Base-by-base conservation (phyloP, 2,329 filamentous ascomycete genomes). In the Neoascochyta sp. region DNA sequence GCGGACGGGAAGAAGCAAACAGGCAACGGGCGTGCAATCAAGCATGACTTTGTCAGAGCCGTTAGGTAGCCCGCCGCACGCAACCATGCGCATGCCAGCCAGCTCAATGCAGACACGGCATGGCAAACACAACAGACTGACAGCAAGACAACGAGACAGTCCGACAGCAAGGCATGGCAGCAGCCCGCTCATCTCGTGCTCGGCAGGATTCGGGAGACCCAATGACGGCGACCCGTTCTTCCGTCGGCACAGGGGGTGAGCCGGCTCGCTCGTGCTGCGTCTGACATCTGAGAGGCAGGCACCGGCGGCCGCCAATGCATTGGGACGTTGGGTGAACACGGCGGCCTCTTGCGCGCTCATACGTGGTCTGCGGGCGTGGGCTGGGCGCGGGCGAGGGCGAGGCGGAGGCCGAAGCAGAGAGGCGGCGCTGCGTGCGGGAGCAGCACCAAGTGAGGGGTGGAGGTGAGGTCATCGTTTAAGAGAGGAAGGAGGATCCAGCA, bases 161-260 rank as follows among this genome's bases (percentile, higher is more conserved):
- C n/a, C n/a, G n/a, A n/a, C n/a, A n/a, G n/a, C n/a, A n/a, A n/a
- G n/a, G n/a, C n/a, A n/a, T n/a, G n/a, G n/a, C n/a, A n/a, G n/a
- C n/a, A n/a, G n/a, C n/a, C n/a, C n/a, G n/a, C n/a, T n/a, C n/a
- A n/a, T 20, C 16, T 19, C 30, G 29, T 22, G 27, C 27, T 41
- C 49, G 49, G 47, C 41, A 43, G 29, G 30, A 39, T 23, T 40
- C 45, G 45, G 44, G 36, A 43, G 34, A 21, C 34, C 29, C 34
- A 40, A 36, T 40, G 36, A 36, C 34, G 39, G 41, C 29, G 16
- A 26, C 43, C 49, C 49, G 45, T 40, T 45, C 34, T 50, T 35
- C 49, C 47, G 45, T 34, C 21, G 31, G 38, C 31, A 39, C 41
- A 32, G 32, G 42, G 42, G 42, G n/a, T n/a, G n/a, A n/a, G n/a